Evolutionary conservation across 108 stramenopile species (phyloP), one percentile per base, ranked within the genome.

Genomic region (Skeletonema grethae): DNA sequence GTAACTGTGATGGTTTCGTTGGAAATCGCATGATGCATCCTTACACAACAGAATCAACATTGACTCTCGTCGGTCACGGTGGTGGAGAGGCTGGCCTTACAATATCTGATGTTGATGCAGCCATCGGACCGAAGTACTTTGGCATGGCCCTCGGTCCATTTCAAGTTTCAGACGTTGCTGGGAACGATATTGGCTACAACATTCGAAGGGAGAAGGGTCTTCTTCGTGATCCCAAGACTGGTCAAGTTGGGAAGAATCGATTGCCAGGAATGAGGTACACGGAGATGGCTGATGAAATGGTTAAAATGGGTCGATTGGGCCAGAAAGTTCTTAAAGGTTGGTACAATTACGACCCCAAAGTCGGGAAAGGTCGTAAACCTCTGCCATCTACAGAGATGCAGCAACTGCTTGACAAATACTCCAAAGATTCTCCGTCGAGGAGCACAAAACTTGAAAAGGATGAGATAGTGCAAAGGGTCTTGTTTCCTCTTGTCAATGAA

Each of bases 1-100:
- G 97, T 13, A 98, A 99, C 75, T 98, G 97, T 72, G 90, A 97
- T 85, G 98, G 98, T 7, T 99, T 99, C 74, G 95, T 98, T 53
- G 98, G 97, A 39, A 99, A 99, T 80, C 92, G 98, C 43, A 89
- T 98, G 93, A 63, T 98, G 68, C 77, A 85, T 55, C 92, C 94
- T n/a, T 95, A 96, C 70, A 74, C 85, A 9, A 73, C 85, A 13
- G 97, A 97, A 71, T 73, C 90, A 3, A 65, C 71, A 18, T 70
- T 91, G 20, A 31, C 92, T 32, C 72, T 97, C 41, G 89, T 84
- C 55, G 88, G 77, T 41, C 62, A 79, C 25, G 84, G 73, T 8
- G 73, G 76, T 34, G 70, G 79, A 25, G 85, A 86, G 61, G 80
- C 71, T 25, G 86, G 73, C 7, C 83, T 85, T 53, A 69, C 83